These are phyloP conservation scores for Aspergillus hortae DNA, from an alignment of 2,329 filamentous ascomycete genomes.

Conservation along the genomic window DNA sequence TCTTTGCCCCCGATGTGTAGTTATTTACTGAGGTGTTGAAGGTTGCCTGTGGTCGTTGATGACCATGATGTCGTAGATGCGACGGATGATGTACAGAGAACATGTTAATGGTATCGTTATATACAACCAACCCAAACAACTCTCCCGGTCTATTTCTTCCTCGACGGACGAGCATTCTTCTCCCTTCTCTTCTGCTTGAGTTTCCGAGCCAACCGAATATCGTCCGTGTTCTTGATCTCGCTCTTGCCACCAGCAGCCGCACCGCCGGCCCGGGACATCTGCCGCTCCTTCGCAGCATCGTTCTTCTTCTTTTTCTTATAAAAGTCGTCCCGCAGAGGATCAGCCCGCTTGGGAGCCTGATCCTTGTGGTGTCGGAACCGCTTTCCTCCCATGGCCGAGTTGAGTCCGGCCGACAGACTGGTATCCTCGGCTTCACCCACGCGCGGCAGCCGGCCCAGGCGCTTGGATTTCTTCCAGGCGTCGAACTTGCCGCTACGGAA, in stretches of 20 bases:
- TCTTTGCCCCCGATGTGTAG: neutral
- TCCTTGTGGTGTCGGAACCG: conserved; percentile 84
- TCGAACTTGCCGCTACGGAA: conserved; percentile 95
- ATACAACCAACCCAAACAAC: neutral
- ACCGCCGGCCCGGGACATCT: conserved; percentile 25
- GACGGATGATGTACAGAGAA: neutral
- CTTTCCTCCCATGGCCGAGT: conserved; percentile 44
- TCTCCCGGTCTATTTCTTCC: conserved; percentile 48
- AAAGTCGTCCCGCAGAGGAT: conserved; percentile 89
- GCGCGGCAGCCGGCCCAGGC: conserved; percentile 71
- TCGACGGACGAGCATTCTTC: conserved; percentile 83
- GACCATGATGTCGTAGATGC: neutral
- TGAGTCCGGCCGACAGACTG: conserved; percentile 27
- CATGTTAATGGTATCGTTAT: conserved; percentile 5
- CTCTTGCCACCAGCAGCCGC: conserved; percentile 62
- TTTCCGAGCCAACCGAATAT: conserved; percentile 79
- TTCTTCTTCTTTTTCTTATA: conserved; percentile 86
- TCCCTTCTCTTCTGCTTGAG: conserved; percentile 71
- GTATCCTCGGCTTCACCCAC: conserved; percentile 74
- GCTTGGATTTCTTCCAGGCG: conserved; percentile 83
- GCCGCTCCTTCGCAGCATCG: conserved; percentile 74
- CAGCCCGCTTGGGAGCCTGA: conserved; percentile 85
- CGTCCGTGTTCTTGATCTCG: conserved; percentile 77
- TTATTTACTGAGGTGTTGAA: neutral
- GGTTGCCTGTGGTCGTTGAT: neutral